Evolutionary conservation across 2,329 filamentous ascomycete species (phyloP), one percentile per base, ranked within the genome.

Genomic region (Allantophomopsis cytisporea): DNA sequence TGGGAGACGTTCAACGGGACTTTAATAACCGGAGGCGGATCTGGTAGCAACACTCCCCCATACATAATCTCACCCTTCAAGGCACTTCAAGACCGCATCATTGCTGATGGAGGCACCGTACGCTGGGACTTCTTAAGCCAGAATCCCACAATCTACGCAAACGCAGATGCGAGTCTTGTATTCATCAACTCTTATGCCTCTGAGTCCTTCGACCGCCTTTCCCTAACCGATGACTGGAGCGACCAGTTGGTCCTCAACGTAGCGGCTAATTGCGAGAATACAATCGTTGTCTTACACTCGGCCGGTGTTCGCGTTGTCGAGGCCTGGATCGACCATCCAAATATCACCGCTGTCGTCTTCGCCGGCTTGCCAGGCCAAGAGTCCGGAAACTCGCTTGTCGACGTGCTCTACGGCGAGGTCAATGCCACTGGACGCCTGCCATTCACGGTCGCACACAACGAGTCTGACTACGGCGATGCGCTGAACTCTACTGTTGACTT

Each of bases 131-230:
- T 36, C 7, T 14, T 36, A 3, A 34, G 16, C 32, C 14, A 15
- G 14, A 34, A 34, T 14, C 14, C 32, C 2, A 14, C 4, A 14
- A 34, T 36, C 7, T 96, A 96, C 51, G 35, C 82, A 50, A 94
- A 94, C 49, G 78, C 88, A 11, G 71, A 88, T 54, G 72, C 79
- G 2, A 89, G 89, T 37, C 89, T 96, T 60, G 86, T 81, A 6
- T 82, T 81, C 47, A 75, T 74, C 45, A 81, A 80, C 49, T 64
- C 76, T 7, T 68, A 76, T 49, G 78, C 32, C 6, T 34, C 77
- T 37, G 78, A 83, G 55, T 46, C 47, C 11, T 39, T 34, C 3
- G 48, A 50, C 35, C 47, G 48, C 10, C 30, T 31, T 1, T 36
- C 39, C 11, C 45, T 50, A 0, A 39, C 23, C 4, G 43, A 51